Evolutionary conservation across 768 basidiomycete genomes (phyloP).

Genomic region (Mycena metata): DNA sequence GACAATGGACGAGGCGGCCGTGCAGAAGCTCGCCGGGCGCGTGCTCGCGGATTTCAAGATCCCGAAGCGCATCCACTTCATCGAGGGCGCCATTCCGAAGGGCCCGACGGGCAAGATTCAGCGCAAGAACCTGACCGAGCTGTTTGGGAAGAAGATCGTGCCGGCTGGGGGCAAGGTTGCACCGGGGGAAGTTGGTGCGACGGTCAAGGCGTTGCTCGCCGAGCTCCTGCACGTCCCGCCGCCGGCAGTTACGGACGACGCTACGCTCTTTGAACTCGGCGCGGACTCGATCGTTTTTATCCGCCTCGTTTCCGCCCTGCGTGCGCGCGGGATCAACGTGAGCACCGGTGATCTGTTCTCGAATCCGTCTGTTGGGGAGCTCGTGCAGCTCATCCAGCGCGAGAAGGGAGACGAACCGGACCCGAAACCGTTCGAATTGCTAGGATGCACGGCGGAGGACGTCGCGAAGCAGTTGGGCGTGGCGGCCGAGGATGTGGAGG

Average conservation of each 20-base stretch:
- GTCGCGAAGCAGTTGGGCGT: conserved; percentile 12
- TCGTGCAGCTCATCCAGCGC: conserved; percentile 6
- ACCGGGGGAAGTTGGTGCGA: conserved; percentile 7
- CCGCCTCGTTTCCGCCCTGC: conserved; percentile 25
- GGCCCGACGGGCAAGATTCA: conserved; percentile 26
- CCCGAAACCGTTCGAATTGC: not conserved
- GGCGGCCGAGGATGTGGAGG: conserved; percentile 5
- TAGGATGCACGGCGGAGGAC: conserved; percentile 1
- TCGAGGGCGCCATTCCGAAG: conserved; percentile 23
- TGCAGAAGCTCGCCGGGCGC: conserved; percentile 18
- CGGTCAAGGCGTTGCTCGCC: conserved; percentile 12
- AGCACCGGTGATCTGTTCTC: not conserved
- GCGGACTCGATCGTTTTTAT: conserved; percentile 26
- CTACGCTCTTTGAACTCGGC: conserved; percentile 19
- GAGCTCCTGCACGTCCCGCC: conserved; percentile 4
- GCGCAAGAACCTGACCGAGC: conserved; percentile 21
- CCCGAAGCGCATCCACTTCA: conserved; percentile 19
- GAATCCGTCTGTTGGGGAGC: conserved; percentile 13
- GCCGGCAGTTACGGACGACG: conserved; percentile 1
- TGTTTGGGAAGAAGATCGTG: conserved; percentile 2
- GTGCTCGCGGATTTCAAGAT: conserved; percentile 24
- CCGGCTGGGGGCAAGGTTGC: not conserved
- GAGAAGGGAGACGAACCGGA: not conserved
- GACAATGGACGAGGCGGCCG: conserved; percentile 6
- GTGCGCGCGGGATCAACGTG: conserved; percentile 5